A percentile compares a stretch with the other conserved stretches of the same genome.
Conservation (phyloP, 139 green algal species). For the Closterium sp. region DNA sequence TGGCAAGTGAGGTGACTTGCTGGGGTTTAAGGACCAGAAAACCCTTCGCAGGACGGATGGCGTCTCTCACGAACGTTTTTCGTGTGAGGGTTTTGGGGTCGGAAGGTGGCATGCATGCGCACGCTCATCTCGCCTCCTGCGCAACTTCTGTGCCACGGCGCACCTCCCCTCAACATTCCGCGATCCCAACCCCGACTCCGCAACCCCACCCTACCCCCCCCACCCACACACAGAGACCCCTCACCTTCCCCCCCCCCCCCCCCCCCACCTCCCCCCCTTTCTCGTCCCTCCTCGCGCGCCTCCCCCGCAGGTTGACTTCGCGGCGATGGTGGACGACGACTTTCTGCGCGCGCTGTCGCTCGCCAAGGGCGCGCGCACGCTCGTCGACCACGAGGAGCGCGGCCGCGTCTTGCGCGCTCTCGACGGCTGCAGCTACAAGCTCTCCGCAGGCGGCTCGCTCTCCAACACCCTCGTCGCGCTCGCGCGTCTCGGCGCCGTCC, state of each 20-base stretch:
- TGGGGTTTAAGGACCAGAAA: too few relatives aligned
- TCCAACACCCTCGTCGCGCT: slow-evolving; percentile 88
- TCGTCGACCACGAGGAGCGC: slow-evolving; percentile 47
- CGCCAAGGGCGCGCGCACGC: slow-evolving; percentile 19
- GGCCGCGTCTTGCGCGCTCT: slow-evolving; percentile 36
- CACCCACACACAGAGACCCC: background rate
- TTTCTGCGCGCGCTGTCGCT: slow-evolving; percentile 25
- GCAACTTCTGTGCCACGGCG: background rate
- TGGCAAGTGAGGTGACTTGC: too few relatives aligned
- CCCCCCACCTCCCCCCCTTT: background rate
- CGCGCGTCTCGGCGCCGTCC: slow-evolving; percentile 62
- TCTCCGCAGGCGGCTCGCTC: slow-evolving; percentile 80
- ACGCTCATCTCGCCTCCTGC: background rate
- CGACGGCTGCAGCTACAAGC: slow-evolving; percentile 54
- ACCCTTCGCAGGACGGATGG: too few relatives aligned
- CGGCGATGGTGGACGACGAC: slow-evolving; percentile 36
- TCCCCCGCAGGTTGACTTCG: slow-evolving; percentile 45
- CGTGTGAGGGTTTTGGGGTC: background rate
- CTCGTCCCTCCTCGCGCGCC: background rate
- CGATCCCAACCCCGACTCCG: background rate
- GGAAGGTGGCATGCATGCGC: background rate
- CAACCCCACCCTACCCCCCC: too few relatives aligned
- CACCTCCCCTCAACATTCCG: background rate
- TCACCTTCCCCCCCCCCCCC: background rate
- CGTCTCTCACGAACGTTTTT: too few relatives aligned